phyloP scores from a whole-genome alignment of 164 flowering plant genomes.

The Macadamia tetraphylla region DNA sequence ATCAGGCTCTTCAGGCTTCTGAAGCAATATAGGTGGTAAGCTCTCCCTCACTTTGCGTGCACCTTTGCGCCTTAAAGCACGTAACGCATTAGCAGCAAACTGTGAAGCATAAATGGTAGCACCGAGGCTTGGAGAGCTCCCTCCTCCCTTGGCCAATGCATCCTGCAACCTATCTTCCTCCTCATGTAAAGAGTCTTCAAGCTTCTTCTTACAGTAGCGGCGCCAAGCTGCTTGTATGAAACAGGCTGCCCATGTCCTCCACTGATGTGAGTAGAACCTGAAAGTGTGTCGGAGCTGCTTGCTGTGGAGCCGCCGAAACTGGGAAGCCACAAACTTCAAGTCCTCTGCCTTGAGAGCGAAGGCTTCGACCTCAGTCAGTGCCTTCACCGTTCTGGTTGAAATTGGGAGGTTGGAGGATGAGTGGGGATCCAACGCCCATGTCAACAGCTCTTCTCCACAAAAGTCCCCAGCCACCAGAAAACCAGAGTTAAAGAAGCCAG shows the following conservation, averaged over 20 bases:
- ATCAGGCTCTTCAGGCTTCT: slow-evolving; percentile 55
- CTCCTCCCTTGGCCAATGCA: slow-evolving; percentile 54
- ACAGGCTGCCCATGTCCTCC: slow-evolving; percentile 98
- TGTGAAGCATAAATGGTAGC: slow-evolving; percentile 79
- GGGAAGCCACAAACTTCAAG: slow-evolving; percentile 80
- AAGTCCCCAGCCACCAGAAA: slow-evolving; percentile 82
- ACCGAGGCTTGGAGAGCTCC: slow-evolving; percentile 67
- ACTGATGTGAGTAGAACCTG: slow-evolving; percentile 86
- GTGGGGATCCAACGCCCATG: slow-evolving; percentile 93
- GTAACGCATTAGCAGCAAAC: slow-evolving; percentile 75
- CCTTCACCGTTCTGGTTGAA: slow-evolving; percentile 85
- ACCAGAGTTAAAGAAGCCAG: slow-evolving; percentile 85
- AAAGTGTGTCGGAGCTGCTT: slow-evolving; percentile 89
- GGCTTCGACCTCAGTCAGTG: slow-evolving; percentile 80
- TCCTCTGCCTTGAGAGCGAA: slow-evolving; percentile 83
- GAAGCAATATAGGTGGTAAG: slow-evolving; percentile 42
- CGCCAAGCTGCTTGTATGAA: slow-evolving; percentile 96
- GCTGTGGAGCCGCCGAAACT: slow-evolving; percentile 85
- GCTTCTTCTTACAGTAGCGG: slow-evolving; percentile 56
- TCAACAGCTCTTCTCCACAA: slow-evolving; percentile 94
- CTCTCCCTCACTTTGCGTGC: slow-evolving; percentile 37
- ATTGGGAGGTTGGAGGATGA: slow-evolving; percentile 77
- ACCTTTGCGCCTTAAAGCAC: slow-evolving; percentile 32
- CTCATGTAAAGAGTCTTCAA: slow-evolving; percentile 56
- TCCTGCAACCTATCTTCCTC: slow-evolving; percentile 71